These are phyloP conservation scores for Rhizoclosmatium sp. DNA, from an alignment of 192 early-diverging fungal genomes.

Conservation along the genomic window DNA sequence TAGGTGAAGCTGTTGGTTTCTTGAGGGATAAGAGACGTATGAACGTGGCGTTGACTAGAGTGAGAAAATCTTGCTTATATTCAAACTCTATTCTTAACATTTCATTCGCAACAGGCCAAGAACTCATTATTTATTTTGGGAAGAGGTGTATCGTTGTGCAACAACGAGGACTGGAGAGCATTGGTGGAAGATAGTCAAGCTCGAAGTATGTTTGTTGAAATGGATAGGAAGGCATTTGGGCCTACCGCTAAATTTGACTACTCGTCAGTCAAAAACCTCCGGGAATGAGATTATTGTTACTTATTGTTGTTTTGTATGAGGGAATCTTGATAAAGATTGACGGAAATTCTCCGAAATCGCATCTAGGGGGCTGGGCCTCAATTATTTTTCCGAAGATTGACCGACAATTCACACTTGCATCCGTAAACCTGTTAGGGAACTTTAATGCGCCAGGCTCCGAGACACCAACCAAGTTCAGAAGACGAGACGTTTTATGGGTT, in stretches of 20 bases:
- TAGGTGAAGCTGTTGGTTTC: constrained; percentile 76
- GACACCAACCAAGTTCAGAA: too few relatives aligned
- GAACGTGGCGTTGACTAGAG: constrained; percentile 89
- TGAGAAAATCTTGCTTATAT: not conserved
- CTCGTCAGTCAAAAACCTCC: not conserved
- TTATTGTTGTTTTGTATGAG: not conserved
- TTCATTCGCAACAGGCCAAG: constrained; percentile 55
- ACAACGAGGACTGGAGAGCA: constrained; percentile 74
- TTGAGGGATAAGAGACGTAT: constrained; percentile 84
- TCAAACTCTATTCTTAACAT: not conserved
- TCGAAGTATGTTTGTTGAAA: constrained; percentile 42
- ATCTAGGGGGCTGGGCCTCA: not conserved
- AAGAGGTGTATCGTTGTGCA: constrained; percentile 64
- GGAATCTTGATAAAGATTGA: not conserved
- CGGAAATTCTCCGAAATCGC: not conserved
- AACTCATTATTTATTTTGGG: constrained; percentile 86
- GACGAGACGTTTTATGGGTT: too few relatives aligned
- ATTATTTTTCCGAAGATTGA: not conserved
- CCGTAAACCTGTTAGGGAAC: too few relatives aligned
- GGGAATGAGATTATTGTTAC: not conserved
- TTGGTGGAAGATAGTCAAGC: constrained; percentile 74
- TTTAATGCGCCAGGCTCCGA: too few relatives aligned
- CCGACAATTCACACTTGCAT: too few relatives aligned
- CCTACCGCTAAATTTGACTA: constrained; percentile 2
- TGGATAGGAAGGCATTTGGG: constrained; percentile 31